phyloP scores from a whole-genome alignment of 192 early-diverging fungal genomes.

The Coemansia sp. region DNA sequence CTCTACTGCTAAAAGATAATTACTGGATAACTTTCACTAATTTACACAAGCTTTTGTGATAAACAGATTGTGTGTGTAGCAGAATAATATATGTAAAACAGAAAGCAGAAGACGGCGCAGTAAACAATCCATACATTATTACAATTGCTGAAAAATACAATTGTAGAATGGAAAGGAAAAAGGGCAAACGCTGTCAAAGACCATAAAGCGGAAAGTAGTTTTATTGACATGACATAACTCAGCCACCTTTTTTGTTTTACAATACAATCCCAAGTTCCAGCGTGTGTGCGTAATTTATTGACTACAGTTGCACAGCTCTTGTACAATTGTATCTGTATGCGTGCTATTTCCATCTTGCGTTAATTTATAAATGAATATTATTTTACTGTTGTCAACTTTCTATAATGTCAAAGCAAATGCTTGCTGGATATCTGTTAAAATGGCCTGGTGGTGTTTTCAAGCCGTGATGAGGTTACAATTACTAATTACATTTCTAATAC shows the following conservation, averaged over 20 bases:
- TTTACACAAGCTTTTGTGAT: neutral
- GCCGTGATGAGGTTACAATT: no score
- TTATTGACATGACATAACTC: neutral
- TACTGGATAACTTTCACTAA: neutral
- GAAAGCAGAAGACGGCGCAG: neutral
- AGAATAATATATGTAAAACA: no score
- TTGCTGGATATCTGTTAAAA: no score
- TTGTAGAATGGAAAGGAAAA: neutral
- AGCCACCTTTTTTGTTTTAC: neutral
- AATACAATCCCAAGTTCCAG: neutral
- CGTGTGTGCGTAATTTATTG: neutral
- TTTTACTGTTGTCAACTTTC: neutral
- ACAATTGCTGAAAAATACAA: slow-evolving; percentile 4
- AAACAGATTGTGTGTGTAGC: neutral
- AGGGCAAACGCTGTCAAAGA: neutral
- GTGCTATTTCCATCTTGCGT: neutral
- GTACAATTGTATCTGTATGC: neutral
- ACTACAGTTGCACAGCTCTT: neutral
- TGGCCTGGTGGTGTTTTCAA: no score
- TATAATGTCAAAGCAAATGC: neutral
- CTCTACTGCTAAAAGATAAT: neutral
- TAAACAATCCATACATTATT: neutral
- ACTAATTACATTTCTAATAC: neutral
- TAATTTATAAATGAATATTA: neutral
- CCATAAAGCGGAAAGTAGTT: neutral